These are phyloP conservation scores for Ophiostoma ips DNA, from an alignment of 2,329 filamentous ascomycete genomes.

Conservation along the genomic window DNA sequence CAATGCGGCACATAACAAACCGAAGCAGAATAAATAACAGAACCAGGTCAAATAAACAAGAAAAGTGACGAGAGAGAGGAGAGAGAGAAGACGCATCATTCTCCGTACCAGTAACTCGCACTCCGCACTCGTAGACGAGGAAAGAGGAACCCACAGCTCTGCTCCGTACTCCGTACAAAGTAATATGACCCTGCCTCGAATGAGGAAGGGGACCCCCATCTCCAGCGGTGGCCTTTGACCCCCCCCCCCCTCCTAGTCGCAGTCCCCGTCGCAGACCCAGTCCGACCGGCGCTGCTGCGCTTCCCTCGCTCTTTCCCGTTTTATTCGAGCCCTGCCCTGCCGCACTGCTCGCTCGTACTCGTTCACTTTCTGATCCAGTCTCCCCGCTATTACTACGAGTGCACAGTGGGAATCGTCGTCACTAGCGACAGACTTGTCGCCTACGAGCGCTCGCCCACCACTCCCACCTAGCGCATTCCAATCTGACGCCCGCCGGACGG, in stretches of 20 bases:
- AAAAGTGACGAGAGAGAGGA: not conserved
- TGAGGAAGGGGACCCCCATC: slow-evolving; percentile 3
- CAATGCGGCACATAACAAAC: not conserved
- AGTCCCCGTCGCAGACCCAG: not conserved
- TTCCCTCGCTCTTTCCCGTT: not conserved
- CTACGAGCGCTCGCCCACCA: not conserved
- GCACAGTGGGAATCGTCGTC: too few species aligned
- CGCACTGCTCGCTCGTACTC: not conserved
- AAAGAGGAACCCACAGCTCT: too few species aligned
- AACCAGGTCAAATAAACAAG: not conserved
- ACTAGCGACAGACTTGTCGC: not conserved
- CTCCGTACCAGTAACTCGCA: too few species aligned
- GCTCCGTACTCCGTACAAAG: too few species aligned
- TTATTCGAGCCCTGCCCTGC: not conserved
- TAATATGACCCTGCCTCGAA: slow-evolving; percentile 1
- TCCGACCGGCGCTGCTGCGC: not conserved
- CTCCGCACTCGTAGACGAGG: too few species aligned
- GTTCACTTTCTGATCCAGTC: not conserved
- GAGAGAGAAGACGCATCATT: too few species aligned
- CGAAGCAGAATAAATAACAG: not conserved
- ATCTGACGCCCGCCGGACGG: slow-evolving; percentile 4
- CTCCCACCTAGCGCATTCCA: slow-evolving; percentile 2
- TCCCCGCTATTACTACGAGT: not conserved
- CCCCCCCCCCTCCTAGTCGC: not conserved
- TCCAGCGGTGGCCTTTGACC: not conserved